Base-by-base conservation (phyloP, 225 moss, liverwort and hornwort genomes). In the Climacium dendroides region DNA sequence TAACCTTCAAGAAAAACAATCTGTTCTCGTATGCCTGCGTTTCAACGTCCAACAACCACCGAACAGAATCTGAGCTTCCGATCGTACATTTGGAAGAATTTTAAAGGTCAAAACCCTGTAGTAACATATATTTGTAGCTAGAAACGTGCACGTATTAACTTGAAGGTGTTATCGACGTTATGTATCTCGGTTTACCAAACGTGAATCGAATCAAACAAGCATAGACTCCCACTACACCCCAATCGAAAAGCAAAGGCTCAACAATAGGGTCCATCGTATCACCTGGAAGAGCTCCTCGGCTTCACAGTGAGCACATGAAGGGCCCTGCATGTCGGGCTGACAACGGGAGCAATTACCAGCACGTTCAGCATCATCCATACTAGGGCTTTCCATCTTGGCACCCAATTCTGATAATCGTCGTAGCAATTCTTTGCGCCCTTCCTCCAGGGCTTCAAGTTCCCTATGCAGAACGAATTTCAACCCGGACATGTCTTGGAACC, bases 201-300 rank as follows among this genome's bases (percentile, higher is more conserved):
- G 65, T 25, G 74, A 57, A 57, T 82, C 25, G 47, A 64, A 74
- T 60, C 45, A 89, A 87, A 69, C 45, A 78, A 86, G 67, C 73
- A 39, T 61, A 62, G 24, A 43, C 20, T 81, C 63, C 64, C 81
- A 84, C 58, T 50, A 81, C 52, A 88, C 32, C 61, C 29, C 29
- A 84, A 77, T 77, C 53, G 34, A 78, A 76, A 90, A 81, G 72
- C 30, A 59, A 84, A 86, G 20, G 58, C 71, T 61, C 80, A 43
- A 65, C 57, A 80, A 34, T 25, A 80, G 57, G 50, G 26, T 81
- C 37, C 64, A 84, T 77, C 77, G 34, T 39, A 66, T 94, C 61
- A 98, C 98, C 97, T 97, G 97, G 87, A 97, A 97, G 70, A 97
- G 85, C 89, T 96, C 95, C 88, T 97, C 96, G 91, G 96, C 92